Conservation (phyloP, 2,329 filamentous ascomycete genomes). For the Arachnopeziza araneosa region DNA sequence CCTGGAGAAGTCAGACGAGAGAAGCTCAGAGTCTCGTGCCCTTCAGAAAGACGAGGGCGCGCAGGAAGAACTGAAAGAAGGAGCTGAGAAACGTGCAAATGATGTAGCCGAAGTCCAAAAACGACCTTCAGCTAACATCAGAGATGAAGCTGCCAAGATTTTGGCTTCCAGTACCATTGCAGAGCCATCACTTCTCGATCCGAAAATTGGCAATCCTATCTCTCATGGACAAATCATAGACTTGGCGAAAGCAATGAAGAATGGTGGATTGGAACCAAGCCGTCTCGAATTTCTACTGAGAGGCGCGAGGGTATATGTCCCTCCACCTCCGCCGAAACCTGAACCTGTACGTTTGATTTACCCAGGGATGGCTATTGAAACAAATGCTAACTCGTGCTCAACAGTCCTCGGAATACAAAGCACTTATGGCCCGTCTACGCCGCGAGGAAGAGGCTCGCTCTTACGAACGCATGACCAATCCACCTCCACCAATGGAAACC, state of each 20-base stretch:
- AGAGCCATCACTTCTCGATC: constrained; percentile 43
- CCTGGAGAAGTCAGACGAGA: background rate
- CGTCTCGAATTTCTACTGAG: constrained; percentile 66
- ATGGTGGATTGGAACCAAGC: constrained; percentile 30
- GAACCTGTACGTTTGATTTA: constrained; percentile 56
- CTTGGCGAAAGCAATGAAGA: constrained; percentile 50
- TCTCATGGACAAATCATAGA: constrained; percentile 64
- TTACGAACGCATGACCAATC: constrained; percentile 76
- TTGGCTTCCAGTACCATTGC: background rate
- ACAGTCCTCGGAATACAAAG: constrained; percentile 78
- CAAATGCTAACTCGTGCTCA: background rate
- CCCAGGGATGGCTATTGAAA: background rate
- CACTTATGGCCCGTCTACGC: constrained; percentile 79
- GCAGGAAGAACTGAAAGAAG: background rate
- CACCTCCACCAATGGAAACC: constrained; percentile 44
- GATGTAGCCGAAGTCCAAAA: background rate
- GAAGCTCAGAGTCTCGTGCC: background rate
- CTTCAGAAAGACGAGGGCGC: background rate
- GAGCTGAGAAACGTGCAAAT: background rate
- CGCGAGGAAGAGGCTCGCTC: constrained; percentile 73
- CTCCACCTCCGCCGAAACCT: constrained; percentile 75
- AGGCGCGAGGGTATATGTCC: constrained; percentile 66
- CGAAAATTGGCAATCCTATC: constrained; percentile 57
- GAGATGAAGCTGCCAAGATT: background rate
- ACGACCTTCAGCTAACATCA: background rate